A percentile compares a stretch with the other conserved stretches of the same genome.
Evolutionary conservation across 78 protist species (phyloP).

Genomic region (Anaeramoeba flamelloides): DNA sequence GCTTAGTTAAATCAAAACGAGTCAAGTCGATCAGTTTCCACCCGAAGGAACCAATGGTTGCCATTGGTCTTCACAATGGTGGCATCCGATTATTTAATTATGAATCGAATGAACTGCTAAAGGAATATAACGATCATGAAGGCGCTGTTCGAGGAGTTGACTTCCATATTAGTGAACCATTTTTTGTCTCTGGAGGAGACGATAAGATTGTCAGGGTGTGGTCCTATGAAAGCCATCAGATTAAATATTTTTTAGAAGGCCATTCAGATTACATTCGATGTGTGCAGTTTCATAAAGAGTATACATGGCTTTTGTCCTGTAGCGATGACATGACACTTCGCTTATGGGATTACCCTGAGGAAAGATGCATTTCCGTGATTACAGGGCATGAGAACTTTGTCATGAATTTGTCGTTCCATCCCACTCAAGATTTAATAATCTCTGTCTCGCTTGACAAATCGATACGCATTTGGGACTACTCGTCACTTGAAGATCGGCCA

Average conservation of each 20-base stretch:
- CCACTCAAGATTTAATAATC: slow-evolving; percentile 70
- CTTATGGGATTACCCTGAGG: slow-evolving; percentile 96
- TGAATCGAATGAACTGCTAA: not conserved
- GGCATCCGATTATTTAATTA: not conserved
- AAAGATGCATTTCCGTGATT: slow-evolving; percentile 67
- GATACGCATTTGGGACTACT: slow-evolving; percentile 91
- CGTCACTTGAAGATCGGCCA: slow-evolving; percentile 31
- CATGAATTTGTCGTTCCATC: slow-evolving; percentile 93
- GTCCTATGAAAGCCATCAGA: slow-evolving; percentile 23
- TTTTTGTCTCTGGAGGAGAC: slow-evolving; percentile 85
- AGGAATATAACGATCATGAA: slow-evolving; percentile 3
- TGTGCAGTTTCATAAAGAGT: slow-evolving; percentile 76
- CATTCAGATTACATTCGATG: slow-evolving; percentile 59
- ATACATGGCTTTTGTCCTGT: slow-evolving; percentile 88
- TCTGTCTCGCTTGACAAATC: slow-evolving; percentile 94
- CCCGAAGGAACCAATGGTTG: not conserved
- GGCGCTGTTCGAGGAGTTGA: slow-evolving; percentile 84
- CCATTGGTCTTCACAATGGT: not conserved
- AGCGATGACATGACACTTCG: slow-evolving; percentile 92
- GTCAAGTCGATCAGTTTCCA: not conserved
- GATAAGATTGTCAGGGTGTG: slow-evolving; percentile 82
- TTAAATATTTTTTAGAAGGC: not conserved
- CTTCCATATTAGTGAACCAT: slow-evolving; percentile 86
- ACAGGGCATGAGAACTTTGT: slow-evolving; percentile 98
- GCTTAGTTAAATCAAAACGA: not conserved